These are phyloP conservation scores for Phragmites australis DNA, from an alignment of 176 grass and related monocot species.

Conservation along the genomic window DNA sequence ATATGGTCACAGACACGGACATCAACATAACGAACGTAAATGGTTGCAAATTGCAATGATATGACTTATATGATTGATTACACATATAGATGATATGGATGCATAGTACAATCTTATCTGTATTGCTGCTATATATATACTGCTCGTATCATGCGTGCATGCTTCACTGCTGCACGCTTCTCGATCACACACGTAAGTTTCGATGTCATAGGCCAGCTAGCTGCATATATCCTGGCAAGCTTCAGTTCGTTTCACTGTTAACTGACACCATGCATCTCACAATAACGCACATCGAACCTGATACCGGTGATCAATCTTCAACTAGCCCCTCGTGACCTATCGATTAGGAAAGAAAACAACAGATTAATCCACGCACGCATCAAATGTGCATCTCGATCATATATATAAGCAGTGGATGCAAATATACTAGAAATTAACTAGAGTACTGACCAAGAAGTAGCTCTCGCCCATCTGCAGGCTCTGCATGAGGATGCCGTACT, in stretches of 20 bases:
- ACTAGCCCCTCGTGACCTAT: conserved; percentile 48
- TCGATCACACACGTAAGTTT: background rate
- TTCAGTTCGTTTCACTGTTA: background rate
- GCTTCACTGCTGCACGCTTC: background rate
- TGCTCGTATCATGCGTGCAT: background rate
- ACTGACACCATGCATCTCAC: background rate
- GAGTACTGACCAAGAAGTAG: conserved; percentile 71
- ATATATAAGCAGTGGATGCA: background rate
- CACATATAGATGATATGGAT: background rate
- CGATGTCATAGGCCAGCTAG: background rate
- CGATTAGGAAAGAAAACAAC: background rate
- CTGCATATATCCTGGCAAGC: background rate
- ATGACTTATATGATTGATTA: background rate
- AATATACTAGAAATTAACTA: background rate
- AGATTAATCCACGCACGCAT: background rate
- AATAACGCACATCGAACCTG: background rate
- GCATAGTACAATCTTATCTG: background rate
- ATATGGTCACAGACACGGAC: background rate
- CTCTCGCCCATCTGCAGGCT: conserved; percentile 91
- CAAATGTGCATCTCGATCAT: background rate
- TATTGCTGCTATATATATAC: conserved; percentile 27
- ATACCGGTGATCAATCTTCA: background rate
- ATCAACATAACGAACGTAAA: background rate
- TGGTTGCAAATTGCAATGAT: conserved; percentile 7
- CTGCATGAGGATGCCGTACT: conserved; percentile 72